phyloP scores from a whole-genome alignment of 768 basidiomycete genomes.

The Chiua virens region DNA sequence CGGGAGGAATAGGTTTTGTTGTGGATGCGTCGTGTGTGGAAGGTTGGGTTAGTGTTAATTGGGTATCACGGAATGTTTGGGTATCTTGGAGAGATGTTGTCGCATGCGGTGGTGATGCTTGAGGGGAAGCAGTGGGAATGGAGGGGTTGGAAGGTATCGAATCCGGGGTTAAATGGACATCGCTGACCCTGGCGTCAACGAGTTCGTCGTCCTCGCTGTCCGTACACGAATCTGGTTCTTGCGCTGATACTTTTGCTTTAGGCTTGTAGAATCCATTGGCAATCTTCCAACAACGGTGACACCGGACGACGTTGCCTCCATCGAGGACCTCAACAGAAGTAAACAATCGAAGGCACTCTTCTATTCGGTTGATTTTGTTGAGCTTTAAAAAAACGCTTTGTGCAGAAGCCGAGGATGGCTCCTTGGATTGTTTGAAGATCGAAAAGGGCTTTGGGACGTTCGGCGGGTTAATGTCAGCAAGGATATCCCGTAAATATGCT shows the following conservation, averaged over 20 bases:
- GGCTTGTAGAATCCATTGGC: slow-evolving; percentile 61
- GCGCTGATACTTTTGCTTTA: slow-evolving; percentile 15
- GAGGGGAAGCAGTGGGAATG: slow-evolving; percentile 1
- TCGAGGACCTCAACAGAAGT: slow-evolving; percentile 92
- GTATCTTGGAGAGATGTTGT: slow-evolving; percentile 40
- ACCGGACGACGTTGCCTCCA: slow-evolving; percentile 93
- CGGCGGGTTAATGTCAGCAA: slow-evolving; percentile 59
- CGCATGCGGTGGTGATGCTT: slow-evolving; percentile 29
- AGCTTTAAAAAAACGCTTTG: slow-evolving; percentile 31
- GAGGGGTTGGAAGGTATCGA: slow-evolving; percentile 31
- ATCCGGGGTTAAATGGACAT: slow-evolving; percentile 5
- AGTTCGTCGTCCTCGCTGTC: slow-evolving; percentile 35
- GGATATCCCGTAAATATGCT: slow-evolving; percentile 65
- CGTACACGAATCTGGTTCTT: slow-evolving; percentile 30
- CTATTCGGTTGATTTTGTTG: slow-evolving; percentile 33
- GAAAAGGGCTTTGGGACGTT: slow-evolving; percentile 46
- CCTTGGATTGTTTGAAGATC: slow-evolving; percentile 44
- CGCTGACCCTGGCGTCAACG: slow-evolving; percentile 20
- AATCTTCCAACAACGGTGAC: slow-evolving; percentile 92
- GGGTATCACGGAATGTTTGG: slow-evolving; percentile 27
- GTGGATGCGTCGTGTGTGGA: slow-evolving; percentile 5
- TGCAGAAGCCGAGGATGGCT: slow-evolving; percentile 15
- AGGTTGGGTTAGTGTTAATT: slow-evolving; percentile 9
- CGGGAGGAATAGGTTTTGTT: slow-evolving; percentile 26
- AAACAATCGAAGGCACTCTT: slow-evolving; percentile 84